Evolutionary conservation across 331 rosid species (phyloP), one percentile per base, ranked within the genome.

Genomic region (Quercus lobata): DNA sequence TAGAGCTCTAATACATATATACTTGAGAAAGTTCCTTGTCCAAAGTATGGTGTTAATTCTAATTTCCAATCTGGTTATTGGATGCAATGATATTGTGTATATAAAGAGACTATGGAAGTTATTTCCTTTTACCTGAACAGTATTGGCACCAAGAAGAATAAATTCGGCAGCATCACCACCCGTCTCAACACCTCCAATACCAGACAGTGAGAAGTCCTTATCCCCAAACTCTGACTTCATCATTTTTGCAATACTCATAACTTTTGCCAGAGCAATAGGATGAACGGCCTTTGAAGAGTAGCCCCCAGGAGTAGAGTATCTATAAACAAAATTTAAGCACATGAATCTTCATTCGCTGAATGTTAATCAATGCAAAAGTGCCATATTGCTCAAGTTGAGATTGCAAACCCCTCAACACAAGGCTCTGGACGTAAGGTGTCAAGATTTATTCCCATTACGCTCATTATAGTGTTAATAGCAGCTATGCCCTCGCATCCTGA

Each of bases 261-360:
- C 98, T 88, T 95, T 95, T 44, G 90, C 98, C 62, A 95, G 96
- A 11, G 99, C 99, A 79, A 95, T 95, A 46, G 98, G 99, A 82
- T 95, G 99, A 57, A 95, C 99, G 35, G 99, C 99, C 86, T 79
- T 93, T 41, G 98, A 92, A 76, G 99, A 95, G 87, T 93, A 95
- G 63, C 99, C 99, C 4, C 99, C 99, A 7, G 99, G 99, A 83
- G 99, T 95, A 66, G 99, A 95, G 85, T 95, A 95, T 83, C 99
- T 95, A 81, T 80, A 44, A 82, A 11, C 57, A 46, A 82, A 80
- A 78, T 71, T 79, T 65, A 37, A 54, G 85, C 57, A 60, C 27
- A 75, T 84, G 57, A 86, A 74, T 34, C 57, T 11, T 61, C 34
- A 34, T 74, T 54, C 49, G 56, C 72, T 58, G 25, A 75, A 57